Evolutionary conservation across 129 eudicot genomes (phyloP).

Genomic region (Cynara cardunculus): DNA sequence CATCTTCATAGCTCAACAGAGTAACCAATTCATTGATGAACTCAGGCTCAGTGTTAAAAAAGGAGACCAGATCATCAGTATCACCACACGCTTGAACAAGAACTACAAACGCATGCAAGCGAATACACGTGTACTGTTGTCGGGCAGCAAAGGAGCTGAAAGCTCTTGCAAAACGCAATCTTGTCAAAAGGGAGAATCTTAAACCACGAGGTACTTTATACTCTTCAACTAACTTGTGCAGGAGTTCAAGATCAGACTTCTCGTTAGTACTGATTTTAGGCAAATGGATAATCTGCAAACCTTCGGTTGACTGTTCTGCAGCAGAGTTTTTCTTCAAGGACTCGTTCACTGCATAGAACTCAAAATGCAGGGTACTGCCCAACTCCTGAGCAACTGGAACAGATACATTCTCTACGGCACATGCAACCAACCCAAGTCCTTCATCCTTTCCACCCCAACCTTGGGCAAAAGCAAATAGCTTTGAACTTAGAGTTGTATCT

Average conservation of each 20-base stretch:
- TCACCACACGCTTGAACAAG: constrained; percentile 90
- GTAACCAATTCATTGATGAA: constrained; percentile 88
- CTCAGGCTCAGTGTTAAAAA: constrained; percentile 93
- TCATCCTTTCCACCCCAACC: constrained; percentile 99
- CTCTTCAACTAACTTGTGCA: constrained; percentile 62
- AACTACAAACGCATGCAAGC: constrained; percentile 82
- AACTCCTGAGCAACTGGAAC: constrained; percentile 61
- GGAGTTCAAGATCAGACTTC: constrained; percentile 80
- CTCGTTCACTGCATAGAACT: constrained; percentile 68
- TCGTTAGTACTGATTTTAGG: constrained; percentile 45
- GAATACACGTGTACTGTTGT: constrained; percentile 87
- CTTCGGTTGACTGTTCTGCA: constrained; percentile 48
- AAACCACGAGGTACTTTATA: constrained; percentile 66
- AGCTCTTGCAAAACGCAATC: constrained; percentile 91
- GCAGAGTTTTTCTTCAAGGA: constrained; percentile 29
- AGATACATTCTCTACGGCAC: constrained; percentile 57
- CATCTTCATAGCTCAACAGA: constrained; percentile 85
- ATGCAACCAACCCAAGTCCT: constrained; percentile 86
- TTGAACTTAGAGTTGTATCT: constrained; percentile 72
- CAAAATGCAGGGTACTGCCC: constrained; percentile 93
- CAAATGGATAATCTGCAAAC: constrained; percentile 76
- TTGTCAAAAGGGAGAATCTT: constrained; percentile 85
- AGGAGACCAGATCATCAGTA: constrained; percentile 70
- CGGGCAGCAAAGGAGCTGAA: constrained; percentile 66
- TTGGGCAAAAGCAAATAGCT: constrained; percentile 87